Evolutionary conservation across 495 filamentous ascomycete genomes (phyloP).

Genomic region (Hapsidospora chrysogenum): DNA sequence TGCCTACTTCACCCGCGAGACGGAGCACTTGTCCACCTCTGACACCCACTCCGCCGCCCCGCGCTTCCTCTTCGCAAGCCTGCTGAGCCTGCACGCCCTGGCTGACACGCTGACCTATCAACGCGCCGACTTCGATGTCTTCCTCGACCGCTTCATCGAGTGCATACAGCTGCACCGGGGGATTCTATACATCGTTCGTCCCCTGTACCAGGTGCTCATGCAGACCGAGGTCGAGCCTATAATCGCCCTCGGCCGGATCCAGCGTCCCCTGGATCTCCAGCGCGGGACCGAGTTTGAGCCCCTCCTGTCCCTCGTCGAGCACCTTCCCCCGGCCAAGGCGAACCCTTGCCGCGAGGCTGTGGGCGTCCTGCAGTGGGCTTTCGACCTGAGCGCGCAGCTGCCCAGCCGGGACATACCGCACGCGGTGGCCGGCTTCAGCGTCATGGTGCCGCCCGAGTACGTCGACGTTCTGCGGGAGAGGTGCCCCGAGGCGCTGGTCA

Average conservation of each 20-base stretch:
- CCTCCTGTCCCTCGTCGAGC: not conserved
- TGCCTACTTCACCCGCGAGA: constrained; percentile 11
- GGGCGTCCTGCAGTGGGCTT: constrained; percentile 1
- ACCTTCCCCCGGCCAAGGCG: not conserved
- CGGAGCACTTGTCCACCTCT: not conserved
- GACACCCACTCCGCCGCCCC: constrained; percentile 16
- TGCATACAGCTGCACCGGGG: constrained; percentile 22
- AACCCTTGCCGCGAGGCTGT: constrained; percentile 1
- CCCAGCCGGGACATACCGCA: constrained; percentile 5
- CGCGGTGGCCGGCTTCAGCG: constrained; percentile 13
- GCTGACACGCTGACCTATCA: constrained; percentile 13
- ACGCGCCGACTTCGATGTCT: constrained; percentile 12
- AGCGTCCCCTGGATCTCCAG: not conserved
- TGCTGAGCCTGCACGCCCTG: constrained; percentile 21
- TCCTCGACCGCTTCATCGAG: constrained; percentile 21
- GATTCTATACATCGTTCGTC: constrained; percentile 13
- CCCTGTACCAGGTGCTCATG: constrained; percentile 8
- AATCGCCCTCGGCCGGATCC: not conserved
- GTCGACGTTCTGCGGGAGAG: constrained; percentile 15
- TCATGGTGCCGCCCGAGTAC: constrained; percentile 14
- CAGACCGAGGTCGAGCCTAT: constrained; percentile 1
- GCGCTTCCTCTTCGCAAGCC: constrained; percentile 22
- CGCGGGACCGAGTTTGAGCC: constrained; percentile 1
- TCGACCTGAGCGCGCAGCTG: not conserved
- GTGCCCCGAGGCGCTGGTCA: constrained; percentile 23